Base-by-base conservation (phyloP, 306 rosid species). In the Fagus crenata region DNA sequence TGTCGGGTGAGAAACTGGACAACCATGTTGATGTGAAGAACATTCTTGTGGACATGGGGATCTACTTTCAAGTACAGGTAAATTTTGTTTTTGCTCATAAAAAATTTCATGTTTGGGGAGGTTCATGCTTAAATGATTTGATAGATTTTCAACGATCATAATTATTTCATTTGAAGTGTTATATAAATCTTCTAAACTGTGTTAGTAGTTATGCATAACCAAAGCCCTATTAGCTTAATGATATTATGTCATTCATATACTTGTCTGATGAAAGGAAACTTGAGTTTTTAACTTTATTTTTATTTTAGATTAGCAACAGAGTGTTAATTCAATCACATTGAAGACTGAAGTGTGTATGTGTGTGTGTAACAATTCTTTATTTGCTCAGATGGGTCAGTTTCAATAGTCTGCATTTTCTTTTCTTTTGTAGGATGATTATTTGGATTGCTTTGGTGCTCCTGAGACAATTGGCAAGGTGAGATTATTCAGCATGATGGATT, bases 361-460 rank as follows among this genome's bases (percentile, higher is more conserved):
- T 56, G 31, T 58, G 64, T 58, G 33, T 31, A 58, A 18, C 11
- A 31, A 58, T n/a, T 8, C 8, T 58, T 15, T 58, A 22, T 58
- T 22, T 58, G 64, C 64, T n/a, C 28, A 69, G 70, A 46, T 69
- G 22, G 36, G 73, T 31, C 37, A 42, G 56, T 42, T 67, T 63
- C 64, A 37, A 33, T 81, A 79, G 73, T 74, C 58, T 18, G 31
- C 7, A 3, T 81, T 51, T 58, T 53, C 2, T 55, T 58, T 9
- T 53, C 35, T 71, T 81, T 18, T 80, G 75, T 74, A 95, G 99
- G 99, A 95, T 89, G 99, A 95, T 82, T 92, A 81, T 78, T 81
- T 95, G 93, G 99, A 95, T 80, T 92, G 97, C 85, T 95, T 84
- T 74, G 97, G 97, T 64, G 87, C 86, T 71, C 96, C 96, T 28